phyloP scores from a whole-genome alignment of 495 filamentous ascomycete genomes.

The Rostrohypoxylon terebratum region DNA sequence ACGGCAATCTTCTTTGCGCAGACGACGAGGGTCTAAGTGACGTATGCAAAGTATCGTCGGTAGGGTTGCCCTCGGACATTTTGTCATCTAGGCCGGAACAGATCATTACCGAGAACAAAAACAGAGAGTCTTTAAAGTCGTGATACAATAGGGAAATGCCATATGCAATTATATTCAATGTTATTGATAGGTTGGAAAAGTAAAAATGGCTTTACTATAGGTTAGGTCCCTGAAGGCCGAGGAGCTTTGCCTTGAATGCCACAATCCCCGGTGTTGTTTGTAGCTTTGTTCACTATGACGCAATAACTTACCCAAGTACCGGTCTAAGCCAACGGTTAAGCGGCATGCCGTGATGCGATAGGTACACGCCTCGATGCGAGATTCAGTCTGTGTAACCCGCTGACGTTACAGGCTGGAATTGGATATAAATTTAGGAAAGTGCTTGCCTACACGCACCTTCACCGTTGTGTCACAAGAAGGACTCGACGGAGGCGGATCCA shows the following conservation, averaged over 20 bases:
- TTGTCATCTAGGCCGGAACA: constrained; percentile 20
- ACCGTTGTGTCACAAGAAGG: neutral
- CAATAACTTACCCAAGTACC: constrained; percentile 14
- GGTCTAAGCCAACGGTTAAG: constrained; percentile 22
- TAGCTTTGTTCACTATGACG: constrained; percentile 42
- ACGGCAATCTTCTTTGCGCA: constrained; percentile 17
- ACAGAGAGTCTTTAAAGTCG: neutral
- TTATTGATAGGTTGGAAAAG: constrained; percentile 10
- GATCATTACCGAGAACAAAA: neutral
- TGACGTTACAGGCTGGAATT: neutral
- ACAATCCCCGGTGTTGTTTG: constrained; percentile 3
- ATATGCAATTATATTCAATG: too few species aligned
- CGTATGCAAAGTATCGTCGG: neutral
- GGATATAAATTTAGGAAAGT: constrained; percentile 6
- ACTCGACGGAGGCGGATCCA: neutral
- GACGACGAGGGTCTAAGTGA: constrained; percentile 10
- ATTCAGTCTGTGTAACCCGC: constrained; percentile 4
- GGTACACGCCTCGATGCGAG: constrained; percentile 2
- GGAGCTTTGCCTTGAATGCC: constrained; percentile 1
- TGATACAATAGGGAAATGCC: constrained; percentile 13
- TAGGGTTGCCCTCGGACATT: constrained; percentile 20
- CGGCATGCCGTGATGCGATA: constrained; percentile 19
- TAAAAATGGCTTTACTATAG: constrained; percentile 5
- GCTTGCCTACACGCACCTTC: neutral
- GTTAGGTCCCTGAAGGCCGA: neutral